Evolutionary conservation across 176 grass and related monocot genomes (phyloP).

Genomic region (Leersia perrieri): DNA sequence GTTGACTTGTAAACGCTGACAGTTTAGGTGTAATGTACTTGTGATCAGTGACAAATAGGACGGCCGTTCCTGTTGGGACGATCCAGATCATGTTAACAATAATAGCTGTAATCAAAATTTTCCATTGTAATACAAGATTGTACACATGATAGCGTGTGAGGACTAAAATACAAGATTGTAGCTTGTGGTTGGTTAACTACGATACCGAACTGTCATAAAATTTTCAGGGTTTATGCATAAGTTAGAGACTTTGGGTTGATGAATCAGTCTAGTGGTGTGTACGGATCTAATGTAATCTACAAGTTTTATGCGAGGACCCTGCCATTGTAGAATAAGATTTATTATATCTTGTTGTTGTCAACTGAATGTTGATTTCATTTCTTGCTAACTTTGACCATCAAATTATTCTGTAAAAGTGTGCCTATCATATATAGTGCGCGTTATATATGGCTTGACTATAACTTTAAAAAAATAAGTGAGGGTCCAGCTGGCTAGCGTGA

Average conservation of each 20-base stretch:
- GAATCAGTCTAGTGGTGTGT: neutral
- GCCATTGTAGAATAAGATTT: neutral
- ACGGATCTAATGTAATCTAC: neutral
- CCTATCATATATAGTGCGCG: too few species aligned
- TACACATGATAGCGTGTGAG: neutral
- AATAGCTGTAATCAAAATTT: too few species aligned
- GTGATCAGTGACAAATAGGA: too few species aligned
- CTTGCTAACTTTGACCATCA: neutral
- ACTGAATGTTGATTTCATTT: conserved; percentile 3
- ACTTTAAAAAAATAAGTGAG: too few species aligned
- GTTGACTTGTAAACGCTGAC: too few species aligned
- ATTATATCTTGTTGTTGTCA: neutral
- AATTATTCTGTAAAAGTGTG: conserved; percentile 21
- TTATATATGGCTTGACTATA: too few species aligned
- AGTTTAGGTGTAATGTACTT: too few species aligned
- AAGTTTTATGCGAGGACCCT: neutral
- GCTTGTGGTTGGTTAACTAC: neutral
- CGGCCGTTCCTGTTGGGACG: too few species aligned
- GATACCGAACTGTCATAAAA: neutral
- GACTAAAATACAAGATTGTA: neutral
- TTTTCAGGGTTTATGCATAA: neutral
- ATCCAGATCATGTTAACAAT: too few species aligned
- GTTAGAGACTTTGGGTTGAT: neutral
- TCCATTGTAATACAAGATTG: too few species aligned
- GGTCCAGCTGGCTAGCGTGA: too few species aligned